A percentile compares a stretch with the other conserved stretches of the same genome.
phyloP scores from a whole-genome alignment of 345 rosid genomes.

The Garcia nutans region DNA sequence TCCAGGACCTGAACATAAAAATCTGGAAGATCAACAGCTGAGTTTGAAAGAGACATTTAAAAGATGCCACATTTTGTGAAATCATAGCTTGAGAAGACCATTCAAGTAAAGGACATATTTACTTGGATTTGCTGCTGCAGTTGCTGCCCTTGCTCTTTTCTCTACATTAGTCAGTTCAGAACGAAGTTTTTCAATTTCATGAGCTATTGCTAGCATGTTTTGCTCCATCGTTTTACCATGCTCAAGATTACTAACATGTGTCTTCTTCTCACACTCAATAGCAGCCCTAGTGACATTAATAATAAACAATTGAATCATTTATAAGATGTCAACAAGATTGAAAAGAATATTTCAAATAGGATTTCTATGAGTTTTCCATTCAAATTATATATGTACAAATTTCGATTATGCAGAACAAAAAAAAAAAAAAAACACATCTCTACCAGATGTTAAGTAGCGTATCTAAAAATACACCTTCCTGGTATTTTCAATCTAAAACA shows the following conservation, averaged over 20 bases:
- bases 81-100: neutral
- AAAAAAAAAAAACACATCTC: neutral
- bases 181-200: slow-evolving; percentile 50
- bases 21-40: neutral
- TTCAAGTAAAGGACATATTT: neutral
- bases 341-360: neutral
- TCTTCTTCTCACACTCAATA: slow-evolving; percentile 73
- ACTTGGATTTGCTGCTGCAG: slow-evolving; percentile 52
- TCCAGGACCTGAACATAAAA: slow-evolving; percentile 36
- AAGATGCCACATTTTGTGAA: neutral
- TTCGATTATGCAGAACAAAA: neutral
- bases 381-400: neutral
- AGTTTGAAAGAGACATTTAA: neutral
- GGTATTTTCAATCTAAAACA: too few relatives aligned
- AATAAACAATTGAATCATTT: neutral
- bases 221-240: slow-evolving; percentile 54
- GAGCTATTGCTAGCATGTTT: slow-evolving; percentile 41
- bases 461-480: neutral
- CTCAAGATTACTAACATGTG: slow-evolving; percentile 57
- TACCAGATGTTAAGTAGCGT: neutral
- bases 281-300: slow-evolving; percentile 50
- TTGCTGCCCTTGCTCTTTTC: slow-evolving; percentile 47
- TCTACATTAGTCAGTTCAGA: slow-evolving; percentile 47
- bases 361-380: neutral
- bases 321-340: neutral